Evolutionary conservation across 2,329 filamentous ascomycete species (phyloP).

Genomic region (Colletotrichum brevisporum): DNA sequence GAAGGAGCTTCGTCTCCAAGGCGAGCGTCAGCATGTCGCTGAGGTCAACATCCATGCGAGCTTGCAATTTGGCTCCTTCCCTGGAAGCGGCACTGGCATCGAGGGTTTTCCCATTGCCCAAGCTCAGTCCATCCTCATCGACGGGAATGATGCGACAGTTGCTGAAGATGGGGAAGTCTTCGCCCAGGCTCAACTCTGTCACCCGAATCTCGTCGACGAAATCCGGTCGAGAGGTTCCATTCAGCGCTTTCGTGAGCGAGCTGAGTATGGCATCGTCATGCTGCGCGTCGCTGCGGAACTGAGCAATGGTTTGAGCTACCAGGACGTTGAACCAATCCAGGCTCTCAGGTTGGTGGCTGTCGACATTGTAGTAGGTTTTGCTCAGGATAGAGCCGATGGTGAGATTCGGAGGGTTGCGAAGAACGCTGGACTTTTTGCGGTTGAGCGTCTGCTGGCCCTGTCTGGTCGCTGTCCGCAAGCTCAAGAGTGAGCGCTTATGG

Average conservation of each 20-base stretch:
- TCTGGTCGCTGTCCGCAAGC: conserved; percentile 65
- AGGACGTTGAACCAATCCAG: conserved; percentile 99
- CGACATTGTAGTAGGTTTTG: conserved; percentile 98
- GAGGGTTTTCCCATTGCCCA: conserved; percentile 66
- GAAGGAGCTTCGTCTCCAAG: conserved; percentile 91
- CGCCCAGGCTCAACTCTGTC: conserved; percentile 92
- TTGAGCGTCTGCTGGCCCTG: conserved; percentile 62
- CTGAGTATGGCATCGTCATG: conserved; percentile 91
- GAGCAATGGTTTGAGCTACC: conserved; percentile 95
- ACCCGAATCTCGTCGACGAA: conserved; percentile 95
- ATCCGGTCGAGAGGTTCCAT: conserved; percentile 87
- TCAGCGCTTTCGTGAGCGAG: conserved; percentile 87
- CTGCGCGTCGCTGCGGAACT: conserved; percentile 92
- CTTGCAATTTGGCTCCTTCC: conserved; percentile 85
- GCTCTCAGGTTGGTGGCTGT: conserved; percentile 95
- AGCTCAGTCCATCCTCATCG: conserved; percentile 79
- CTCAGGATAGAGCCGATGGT: conserved; percentile 95
- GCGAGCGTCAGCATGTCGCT: conserved; percentile 96
- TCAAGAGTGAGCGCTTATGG: conserved; percentile 81
- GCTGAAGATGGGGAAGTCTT: conserved; percentile 98
- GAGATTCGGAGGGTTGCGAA: conserved; percentile 79
- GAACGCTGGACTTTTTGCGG: conserved; percentile 79
- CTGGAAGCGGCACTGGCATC: conserved; percentile 66
- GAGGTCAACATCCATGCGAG: conserved; percentile 95
- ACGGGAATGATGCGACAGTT: conserved; percentile 97